A percentile compares a stretch with the other conserved stretches of the same genome.
phyloP scores from a whole-genome alignment of 345 rosid genomes.

The Salix dunnii region DNA sequence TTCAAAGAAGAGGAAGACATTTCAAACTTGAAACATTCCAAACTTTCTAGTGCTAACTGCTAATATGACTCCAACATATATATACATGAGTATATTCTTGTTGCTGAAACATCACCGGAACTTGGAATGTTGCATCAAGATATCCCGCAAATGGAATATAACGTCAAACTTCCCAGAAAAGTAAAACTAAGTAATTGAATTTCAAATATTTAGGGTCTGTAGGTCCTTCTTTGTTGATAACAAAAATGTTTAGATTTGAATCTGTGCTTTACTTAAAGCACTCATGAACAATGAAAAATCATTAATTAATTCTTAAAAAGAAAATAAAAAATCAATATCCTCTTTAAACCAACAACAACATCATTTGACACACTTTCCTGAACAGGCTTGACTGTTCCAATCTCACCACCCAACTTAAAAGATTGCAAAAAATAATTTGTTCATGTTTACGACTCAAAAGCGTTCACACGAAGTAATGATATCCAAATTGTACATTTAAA shows the following conservation, averaged over 20 bases:
- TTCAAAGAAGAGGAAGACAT: conserved; percentile 10
- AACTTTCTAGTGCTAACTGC: neutral
- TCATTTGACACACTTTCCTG: neutral
- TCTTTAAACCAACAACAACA: neutral
- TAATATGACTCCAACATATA: neutral
- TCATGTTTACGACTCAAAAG: neutral
- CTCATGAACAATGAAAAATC: too few species aligned
- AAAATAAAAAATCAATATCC: neutral
- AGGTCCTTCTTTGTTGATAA: neutral
- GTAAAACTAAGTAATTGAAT: neutral
- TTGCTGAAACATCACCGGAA: neutral
- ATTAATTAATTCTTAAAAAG: too few species aligned
- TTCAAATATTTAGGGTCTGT: neutral
- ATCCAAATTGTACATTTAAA: neutral
- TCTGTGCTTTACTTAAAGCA: neutral
- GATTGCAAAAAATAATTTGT: neutral
- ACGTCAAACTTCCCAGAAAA: neutral
- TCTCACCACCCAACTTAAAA: neutral
- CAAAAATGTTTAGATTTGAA: neutral
- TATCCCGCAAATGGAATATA: neutral
- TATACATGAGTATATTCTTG: neutral
- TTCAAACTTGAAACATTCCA: neutral
- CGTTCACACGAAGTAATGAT: neutral
- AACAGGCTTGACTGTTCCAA: neutral
- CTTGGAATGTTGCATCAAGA: neutral